Conservation (phyloP, 352 stramenopile species). For the Phytopythium montanum region DNA sequence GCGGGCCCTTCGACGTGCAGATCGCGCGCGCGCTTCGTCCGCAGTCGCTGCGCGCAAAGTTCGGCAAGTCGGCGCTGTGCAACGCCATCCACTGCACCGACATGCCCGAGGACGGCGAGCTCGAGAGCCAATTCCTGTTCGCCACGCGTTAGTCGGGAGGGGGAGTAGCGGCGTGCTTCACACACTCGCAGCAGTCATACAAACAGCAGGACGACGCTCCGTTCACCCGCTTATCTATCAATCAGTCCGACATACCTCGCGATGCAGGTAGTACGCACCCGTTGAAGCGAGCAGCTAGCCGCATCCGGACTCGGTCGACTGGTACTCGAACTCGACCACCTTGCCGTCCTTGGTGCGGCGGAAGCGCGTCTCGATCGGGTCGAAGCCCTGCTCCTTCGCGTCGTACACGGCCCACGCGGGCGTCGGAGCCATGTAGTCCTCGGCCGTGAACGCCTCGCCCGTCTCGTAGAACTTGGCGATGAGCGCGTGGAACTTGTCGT, state of each 20-base stretch:
- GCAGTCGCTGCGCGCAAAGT: slow-evolving; percentile 82
- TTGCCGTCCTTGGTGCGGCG: slow-evolving; percentile 85
- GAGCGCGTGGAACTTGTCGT: slow-evolving; percentile 95
- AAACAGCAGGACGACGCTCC: not conserved
- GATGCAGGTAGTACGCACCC: not conserved
- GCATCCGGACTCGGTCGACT: slow-evolving; percentile 80
- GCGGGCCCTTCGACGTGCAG: slow-evolving; percentile 88
- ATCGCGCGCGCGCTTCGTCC: slow-evolving; percentile 87
- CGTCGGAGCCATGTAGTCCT: slow-evolving; percentile 94
- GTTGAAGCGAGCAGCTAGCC: slow-evolving; percentile 26
- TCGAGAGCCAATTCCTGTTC: slow-evolving; percentile 92
- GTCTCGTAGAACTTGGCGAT: slow-evolving; percentile 79
- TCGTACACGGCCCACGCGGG: slow-evolving; percentile 96
- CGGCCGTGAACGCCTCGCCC: slow-evolving; percentile 84
- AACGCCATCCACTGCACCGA: slow-evolving; percentile 94
- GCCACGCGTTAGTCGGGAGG: slow-evolving; percentile 6
- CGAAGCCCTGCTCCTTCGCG: slow-evolving; percentile 95
- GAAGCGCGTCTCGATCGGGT: slow-evolving; percentile 93
- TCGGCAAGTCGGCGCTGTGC: slow-evolving; percentile 75
- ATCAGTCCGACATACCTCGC: not conserved
- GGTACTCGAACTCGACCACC: slow-evolving; percentile 81
- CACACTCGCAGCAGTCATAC: not conserved
- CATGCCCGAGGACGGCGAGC: slow-evolving; percentile 84
- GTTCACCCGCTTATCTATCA: not conserved
- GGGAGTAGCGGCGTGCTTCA: no score